Conservation (phyloP, 1,284 basidiomycete genomes). For the Blastosporella zonata region DNA sequence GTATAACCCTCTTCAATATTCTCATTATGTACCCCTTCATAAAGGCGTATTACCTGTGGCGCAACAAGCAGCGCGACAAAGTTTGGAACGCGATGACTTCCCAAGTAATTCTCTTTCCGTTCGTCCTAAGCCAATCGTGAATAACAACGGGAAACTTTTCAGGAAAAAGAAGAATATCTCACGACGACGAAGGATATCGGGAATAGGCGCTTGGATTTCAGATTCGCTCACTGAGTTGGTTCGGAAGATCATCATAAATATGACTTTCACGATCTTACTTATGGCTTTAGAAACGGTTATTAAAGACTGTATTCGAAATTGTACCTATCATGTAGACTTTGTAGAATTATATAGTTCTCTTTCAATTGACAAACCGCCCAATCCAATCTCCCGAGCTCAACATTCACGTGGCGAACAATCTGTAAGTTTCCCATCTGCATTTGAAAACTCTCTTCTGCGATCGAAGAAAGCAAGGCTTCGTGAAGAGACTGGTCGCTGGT, state of each 20-base stretch:
- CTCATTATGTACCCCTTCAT: conserved; percentile 47
- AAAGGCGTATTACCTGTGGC: conserved; percentile 50
- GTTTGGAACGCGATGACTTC: conserved; percentile 52
- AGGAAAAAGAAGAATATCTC: conserved; percentile 44
- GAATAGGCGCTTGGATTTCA: conserved; percentile 41
- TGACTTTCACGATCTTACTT: too few species aligned
- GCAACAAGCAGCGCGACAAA: conserved; percentile 44
- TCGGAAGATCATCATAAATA: neutral
- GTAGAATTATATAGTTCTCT: too few species aligned
- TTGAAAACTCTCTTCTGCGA: too few species aligned
- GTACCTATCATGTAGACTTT: too few species aligned
- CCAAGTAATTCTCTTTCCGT: conserved; percentile 33
- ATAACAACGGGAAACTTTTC: neutral
- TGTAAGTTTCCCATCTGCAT: too few species aligned
- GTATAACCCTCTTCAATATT: conserved; percentile 45
- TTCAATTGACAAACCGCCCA: too few species aligned
- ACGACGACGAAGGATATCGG: conserved; percentile 40
- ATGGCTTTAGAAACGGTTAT: neutral
- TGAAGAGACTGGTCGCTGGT: too few species aligned
- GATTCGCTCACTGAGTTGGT: conserved; percentile 38
- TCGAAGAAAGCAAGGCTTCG: too few species aligned
- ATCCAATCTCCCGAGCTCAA: too few species aligned
- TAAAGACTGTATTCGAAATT: too few species aligned
- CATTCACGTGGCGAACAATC: too few species aligned
- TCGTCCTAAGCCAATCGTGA: neutral